These are phyloP conservation scores for Phytopythium ostracodes DNA, from an alignment of 352 stramenopile species.

Conservation along the genomic window DNA sequence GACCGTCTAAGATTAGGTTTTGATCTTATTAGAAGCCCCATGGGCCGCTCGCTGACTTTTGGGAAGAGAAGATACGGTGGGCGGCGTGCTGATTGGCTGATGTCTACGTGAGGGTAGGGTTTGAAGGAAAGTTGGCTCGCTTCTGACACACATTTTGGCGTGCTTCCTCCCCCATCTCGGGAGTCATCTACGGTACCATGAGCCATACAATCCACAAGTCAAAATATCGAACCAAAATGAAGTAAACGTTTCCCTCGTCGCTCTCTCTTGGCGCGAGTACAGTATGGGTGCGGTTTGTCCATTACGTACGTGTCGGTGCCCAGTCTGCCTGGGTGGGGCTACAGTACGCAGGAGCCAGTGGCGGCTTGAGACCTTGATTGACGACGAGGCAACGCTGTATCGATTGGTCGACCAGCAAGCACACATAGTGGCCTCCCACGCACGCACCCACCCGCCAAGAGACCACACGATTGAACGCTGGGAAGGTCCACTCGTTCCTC, in stretches of 20 bases:
- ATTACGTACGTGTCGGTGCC: not conserved
- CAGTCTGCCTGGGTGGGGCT: not conserved
- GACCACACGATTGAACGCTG: slow-evolving; percentile 7
- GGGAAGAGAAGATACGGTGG: slow-evolving; percentile 5
- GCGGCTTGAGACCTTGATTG: not conserved
- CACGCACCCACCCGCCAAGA: not conserved
- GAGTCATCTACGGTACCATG: too few relatives aligned
- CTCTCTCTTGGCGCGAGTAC: not conserved
- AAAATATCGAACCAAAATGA: slow-evolving; percentile 1
- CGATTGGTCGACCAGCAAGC: slow-evolving; percentile 1
- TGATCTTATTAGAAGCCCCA: not conserved
- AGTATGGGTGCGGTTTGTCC: not conserved
- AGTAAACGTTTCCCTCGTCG: not conserved
- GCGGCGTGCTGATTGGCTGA: slow-evolving; percentile 6
- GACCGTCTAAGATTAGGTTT: slow-evolving; percentile 2
- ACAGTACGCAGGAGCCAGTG: too few relatives aligned
- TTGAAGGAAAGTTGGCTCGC: not conserved
- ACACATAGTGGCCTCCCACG: not conserved
- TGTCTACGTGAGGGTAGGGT: slow-evolving; percentile 2
- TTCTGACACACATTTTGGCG: not conserved
- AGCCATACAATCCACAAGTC: not conserved
- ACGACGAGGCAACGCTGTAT: not conserved
- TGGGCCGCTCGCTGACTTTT: not conserved
- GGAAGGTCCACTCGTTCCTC: not conserved
- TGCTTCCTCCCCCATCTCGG: too few relatives aligned